Evolutionary conservation across 257 asterid genomes (phyloP).

Genomic region (Henckelia pumila): DNA sequence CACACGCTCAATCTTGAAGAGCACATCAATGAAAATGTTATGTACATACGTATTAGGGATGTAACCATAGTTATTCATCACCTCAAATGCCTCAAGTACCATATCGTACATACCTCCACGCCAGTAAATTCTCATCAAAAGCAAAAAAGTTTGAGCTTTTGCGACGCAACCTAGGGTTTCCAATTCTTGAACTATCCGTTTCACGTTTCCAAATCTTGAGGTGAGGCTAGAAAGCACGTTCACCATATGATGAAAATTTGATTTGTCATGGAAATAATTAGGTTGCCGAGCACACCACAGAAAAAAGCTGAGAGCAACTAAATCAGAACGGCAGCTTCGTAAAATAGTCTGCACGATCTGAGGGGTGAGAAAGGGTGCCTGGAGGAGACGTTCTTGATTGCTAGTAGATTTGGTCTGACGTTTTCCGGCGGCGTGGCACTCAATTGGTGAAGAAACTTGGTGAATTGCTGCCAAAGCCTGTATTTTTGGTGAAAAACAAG

Average conservation of each 20-base stretch:
- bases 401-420: conserved; percentile 16
- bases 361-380: conserved; percentile 34
- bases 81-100: conserved; percentile 54
- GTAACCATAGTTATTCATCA: conserved; percentile 47
- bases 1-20: conserved; percentile 49
- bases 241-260: conserved; percentile 52
- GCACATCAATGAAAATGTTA: conserved; percentile 61
- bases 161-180: conserved; percentile 43
- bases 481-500: conserved; percentile 24
- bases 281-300: conserved; percentile 75
- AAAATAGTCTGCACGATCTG: conserved; percentile 49
- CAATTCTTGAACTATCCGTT: conserved; percentile 45
- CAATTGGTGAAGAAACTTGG: conserved; percentile 34
- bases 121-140: conserved; percentile 74
- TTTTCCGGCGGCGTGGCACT: conserved; percentile 4
- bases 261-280: conserved; percentile 60
- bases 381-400: conserved; percentile 25
- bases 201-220: conserved; percentile 39
- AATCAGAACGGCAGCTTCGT: conserved; percentile 55
- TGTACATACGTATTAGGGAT: conserved; percentile 57
- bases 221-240: conserved; percentile 54
- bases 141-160: conserved; percentile 63
- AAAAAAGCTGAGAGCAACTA: conserved; percentile 55
- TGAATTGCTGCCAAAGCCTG: conserved; percentile 31
- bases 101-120: conserved; percentile 56